Evolutionary conservation across 192 early-diverging fungal genomes (phyloP).

Genomic region (Podila epicladia): DNA sequence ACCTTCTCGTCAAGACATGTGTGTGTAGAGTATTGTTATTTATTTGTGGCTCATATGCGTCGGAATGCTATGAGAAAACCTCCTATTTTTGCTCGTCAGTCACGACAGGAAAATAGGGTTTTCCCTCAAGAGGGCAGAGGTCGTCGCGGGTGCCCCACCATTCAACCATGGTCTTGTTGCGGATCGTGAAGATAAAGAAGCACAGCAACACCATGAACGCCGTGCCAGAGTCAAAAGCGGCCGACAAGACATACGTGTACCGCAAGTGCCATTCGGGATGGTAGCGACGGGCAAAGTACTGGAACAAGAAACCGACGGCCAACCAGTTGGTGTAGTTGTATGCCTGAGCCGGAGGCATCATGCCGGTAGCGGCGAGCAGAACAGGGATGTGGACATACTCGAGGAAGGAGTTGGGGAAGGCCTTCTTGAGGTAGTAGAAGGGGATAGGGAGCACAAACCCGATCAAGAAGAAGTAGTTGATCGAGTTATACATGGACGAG

Average conservation of each 20-base stretch:
- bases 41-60: too few species aligned
- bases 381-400: slow-evolving; percentile 66
- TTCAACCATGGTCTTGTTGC: not conserved
- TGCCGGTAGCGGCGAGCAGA: slow-evolving; percentile 58
- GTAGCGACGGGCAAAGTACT: slow-evolving; percentile 57
- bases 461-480: slow-evolving; percentile 60
- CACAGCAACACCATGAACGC: slow-evolving; percentile 50
- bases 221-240: slow-evolving; percentile 66
- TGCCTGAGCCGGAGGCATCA: slow-evolving; percentile 65
- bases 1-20: too few species aligned
- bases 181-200: slow-evolving; percentile 47
- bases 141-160: not conserved
- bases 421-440: slow-evolving; percentile 64
- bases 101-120: not conserved
- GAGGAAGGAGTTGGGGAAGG: slow-evolving; percentile 54
- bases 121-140: not conserved
- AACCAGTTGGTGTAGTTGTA: slow-evolving; percentile 56
- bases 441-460: slow-evolving; percentile 67
- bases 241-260: slow-evolving; percentile 73
- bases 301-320: slow-evolving; percentile 59
- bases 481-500: slow-evolving; percentile 53
- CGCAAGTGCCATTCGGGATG: slow-evolving; percentile 30
- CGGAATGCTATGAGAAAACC: not conserved
- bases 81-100: too few species aligned
- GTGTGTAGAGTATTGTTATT: too few species aligned